Evolutionary conservation across 2,329 filamentous ascomycete species (phyloP).

Genomic region (Ascochyta rabiei): DNA sequence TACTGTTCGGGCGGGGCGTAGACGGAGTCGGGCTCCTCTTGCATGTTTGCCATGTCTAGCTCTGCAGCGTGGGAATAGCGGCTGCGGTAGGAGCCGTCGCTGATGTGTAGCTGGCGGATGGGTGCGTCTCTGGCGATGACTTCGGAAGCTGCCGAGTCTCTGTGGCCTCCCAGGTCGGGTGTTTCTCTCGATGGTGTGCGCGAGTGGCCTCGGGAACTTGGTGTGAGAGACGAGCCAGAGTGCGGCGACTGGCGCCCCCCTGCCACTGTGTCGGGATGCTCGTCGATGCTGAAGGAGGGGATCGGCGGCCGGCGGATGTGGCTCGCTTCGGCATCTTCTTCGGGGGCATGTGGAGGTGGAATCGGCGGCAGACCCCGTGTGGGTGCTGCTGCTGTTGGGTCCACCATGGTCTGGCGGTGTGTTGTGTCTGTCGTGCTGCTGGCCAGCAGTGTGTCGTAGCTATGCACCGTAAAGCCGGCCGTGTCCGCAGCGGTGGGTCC

Average conservation of each 20-base stretch:
- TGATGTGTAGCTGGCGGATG: slow-evolving; percentile 44
- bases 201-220: slow-evolving; percentile 44
- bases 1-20: slow-evolving; percentile 32
- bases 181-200: slow-evolving; percentile 45
- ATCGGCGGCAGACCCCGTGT: slow-evolving; percentile 35
- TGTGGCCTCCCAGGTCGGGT: slow-evolving; percentile 30
- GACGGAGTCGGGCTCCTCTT: slow-evolving; percentile 31
- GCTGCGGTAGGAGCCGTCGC: slow-evolving; percentile 36
- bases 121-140: slow-evolving; percentile 43
- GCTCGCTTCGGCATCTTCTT: slow-evolving; percentile 20
- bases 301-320: slow-evolving; percentile 29
- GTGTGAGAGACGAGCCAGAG: slow-evolving; percentile 41
- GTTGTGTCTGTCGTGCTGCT: slow-evolving; percentile 7
- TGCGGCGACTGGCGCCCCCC: slow-evolving; percentile 42
- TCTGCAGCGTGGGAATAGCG: slow-evolving; percentile 43
- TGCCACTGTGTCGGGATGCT: slow-evolving; percentile 37
- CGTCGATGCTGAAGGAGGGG: slow-evolving; percentile 41
- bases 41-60: slow-evolving; percentile 35
- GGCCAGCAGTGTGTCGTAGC: background rate
- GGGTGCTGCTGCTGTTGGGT: slow-evolving; percentile 29
- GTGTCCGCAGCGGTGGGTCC: background rate
- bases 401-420: slow-evolving; percentile 34
- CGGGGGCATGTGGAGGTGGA: slow-evolving; percentile 25
- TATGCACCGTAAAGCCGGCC: background rate
- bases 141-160: slow-evolving; percentile 32